Conservation (phyloP, 2,329 filamentous ascomycete species). For the Aspergillus sp. region DNA sequence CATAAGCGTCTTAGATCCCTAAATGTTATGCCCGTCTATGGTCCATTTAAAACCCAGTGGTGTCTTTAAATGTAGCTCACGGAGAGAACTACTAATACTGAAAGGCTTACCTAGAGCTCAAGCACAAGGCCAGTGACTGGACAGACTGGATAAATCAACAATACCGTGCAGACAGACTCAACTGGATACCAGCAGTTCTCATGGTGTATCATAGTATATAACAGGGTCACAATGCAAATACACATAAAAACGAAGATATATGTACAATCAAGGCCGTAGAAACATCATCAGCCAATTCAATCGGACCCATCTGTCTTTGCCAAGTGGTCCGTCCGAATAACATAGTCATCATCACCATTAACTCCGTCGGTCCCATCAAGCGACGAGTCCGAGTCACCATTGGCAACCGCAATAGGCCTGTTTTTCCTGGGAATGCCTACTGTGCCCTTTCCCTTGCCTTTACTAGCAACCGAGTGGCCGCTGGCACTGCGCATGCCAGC, state of each 20-base stretch:
- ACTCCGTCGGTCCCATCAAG: constrained; percentile 25
- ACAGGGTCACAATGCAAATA: background rate
- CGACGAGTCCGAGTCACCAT: constrained; percentile 34
- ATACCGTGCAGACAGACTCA: too few species aligned
- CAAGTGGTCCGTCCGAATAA: constrained; percentile 41
- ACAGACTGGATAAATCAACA: too few species aligned
- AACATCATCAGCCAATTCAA: background rate
- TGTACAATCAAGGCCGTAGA: background rate
- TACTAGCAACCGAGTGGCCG: constrained; percentile 30
- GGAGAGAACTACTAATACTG: too few species aligned
- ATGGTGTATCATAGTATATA: background rate
- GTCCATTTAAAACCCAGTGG: too few species aligned
- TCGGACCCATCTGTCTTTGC: constrained; percentile 12
- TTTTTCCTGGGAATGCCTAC: constrained; percentile 27
- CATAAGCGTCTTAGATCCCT: too few species aligned
- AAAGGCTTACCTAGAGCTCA: too few species aligned
- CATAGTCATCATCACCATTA: constrained; percentile 39
- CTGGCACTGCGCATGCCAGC: constrained; percentile 27
- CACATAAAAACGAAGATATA: background rate
- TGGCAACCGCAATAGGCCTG: constrained; percentile 34
- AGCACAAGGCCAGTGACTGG: too few species aligned
- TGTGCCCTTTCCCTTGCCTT: constrained; percentile 24
- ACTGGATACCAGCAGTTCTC: background rate
- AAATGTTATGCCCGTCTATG: too few species aligned
- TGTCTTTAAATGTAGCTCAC: too few species aligned